Evolutionary conservation across 768 basidiomycete genomes (phyloP), one percentile per base, ranked within the genome.

Genomic region (Lanmaoa rubissima): DNA sequence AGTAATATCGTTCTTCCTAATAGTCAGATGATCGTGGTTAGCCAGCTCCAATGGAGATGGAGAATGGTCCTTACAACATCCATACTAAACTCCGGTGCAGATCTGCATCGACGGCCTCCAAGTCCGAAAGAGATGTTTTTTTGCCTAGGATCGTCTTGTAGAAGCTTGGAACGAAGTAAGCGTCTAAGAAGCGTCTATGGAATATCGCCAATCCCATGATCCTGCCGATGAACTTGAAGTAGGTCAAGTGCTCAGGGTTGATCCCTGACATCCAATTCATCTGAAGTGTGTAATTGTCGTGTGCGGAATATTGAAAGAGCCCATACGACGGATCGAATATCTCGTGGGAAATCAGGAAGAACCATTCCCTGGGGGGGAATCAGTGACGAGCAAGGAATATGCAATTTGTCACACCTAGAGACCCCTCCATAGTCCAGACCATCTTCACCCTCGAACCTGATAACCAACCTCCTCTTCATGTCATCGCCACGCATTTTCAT

Each of bases 271-370:
- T 84, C 31, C 86, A 86, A 60, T 90, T 91, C 68, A 91, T 88
- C 71, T 90, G 87, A 4, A 91, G 79, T 1, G 88, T 89, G 64
- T 90, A 90, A 62, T 88, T 87, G 75, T 91, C 90, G 63, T 85
- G 84, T 4, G 87, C 79, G 0, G 88, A 89, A 63, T 91, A 92
- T 68, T 90, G 86, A 64, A 90, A 90, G 36, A 90, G 72, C n/a
- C 89, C 88, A 55, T 90, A 90, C 51, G 83, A 86, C 21, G 89
- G 88, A 65, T 90, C 85, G 74, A 92, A 91, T 62, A 92, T 86
- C 64, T 90, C 87, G 55, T 90, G 89, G 1, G 88, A 91, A 46
- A 92, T 76, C 4, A 91, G 75, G 82, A 92, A 90, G 76, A 92
- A 90, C 88, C 90, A 92, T 73, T 91, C 90, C 70, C 89, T 90